phyloP scores from a whole-genome alignment of 352 stramenopile genomes.

The Globisporangium nodosum region DNA sequence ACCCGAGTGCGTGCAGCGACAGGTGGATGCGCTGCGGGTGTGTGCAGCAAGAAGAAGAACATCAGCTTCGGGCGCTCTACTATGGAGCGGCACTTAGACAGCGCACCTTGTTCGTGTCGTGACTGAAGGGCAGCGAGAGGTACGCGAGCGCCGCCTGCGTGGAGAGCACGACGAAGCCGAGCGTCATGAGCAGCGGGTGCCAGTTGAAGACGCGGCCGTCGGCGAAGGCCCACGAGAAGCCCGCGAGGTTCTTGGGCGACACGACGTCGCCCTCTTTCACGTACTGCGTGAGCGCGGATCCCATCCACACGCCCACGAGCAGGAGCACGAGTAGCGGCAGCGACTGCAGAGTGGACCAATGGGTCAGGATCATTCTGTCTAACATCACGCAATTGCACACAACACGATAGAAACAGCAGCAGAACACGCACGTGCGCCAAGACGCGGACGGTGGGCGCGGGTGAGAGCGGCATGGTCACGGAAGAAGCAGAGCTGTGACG shows the following conservation, averaged over 20 bases:
- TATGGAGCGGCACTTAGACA: no score
- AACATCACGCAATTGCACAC: neutral
- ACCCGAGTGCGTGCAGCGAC: slow-evolving; percentile 54
- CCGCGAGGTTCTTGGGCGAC: slow-evolving; percentile 34
- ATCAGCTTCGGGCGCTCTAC: neutral
- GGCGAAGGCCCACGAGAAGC: slow-evolving; percentile 62
- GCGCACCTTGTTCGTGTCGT: slow-evolving; percentile 59
- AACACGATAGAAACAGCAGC: neutral
- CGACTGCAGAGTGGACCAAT: slow-evolving; percentile 15
- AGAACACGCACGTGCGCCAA: slow-evolving; percentile 11
- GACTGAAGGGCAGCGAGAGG: slow-evolving; percentile 58
- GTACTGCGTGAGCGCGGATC: slow-evolving; percentile 54
- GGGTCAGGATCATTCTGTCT: no score
- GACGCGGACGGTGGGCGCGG: slow-evolving; percentile 1
- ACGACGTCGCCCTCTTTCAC: slow-evolving; percentile 35
- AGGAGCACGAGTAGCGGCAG: slow-evolving; percentile 53
- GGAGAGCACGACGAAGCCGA: slow-evolving; percentile 79
- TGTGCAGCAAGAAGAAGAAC: neutral
- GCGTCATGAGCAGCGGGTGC: slow-evolving; percentile 83
- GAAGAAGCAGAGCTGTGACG: neutral
- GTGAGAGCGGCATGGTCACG: neutral
- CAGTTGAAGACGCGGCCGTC: slow-evolving; percentile 81
- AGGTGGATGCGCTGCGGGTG: slow-evolving; percentile 57
- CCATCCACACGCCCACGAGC: slow-evolving; percentile 76
- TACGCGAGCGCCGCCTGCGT: slow-evolving; percentile 61